Conservation (phyloP, 371 early-diverging fungal genomes). For the Phascolomyces articulosus region DNA sequence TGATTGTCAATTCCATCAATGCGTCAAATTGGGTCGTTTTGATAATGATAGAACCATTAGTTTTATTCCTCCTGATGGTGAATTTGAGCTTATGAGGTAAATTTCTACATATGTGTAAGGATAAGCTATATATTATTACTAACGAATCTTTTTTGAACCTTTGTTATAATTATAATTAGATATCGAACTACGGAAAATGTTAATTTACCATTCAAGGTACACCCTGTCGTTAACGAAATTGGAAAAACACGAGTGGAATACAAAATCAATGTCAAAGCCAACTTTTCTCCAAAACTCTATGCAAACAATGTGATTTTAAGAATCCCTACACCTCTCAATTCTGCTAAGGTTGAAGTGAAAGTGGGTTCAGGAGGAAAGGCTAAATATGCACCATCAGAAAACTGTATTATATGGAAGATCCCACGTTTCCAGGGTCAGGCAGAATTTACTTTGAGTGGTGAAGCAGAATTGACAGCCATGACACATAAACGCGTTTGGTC, state of each 20-base stretch:
- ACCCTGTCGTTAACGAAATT: conserved; percentile 83
- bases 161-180: too few relatives aligned
- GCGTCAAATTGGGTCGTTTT: conserved; percentile 84
- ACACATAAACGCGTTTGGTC: conserved; percentile 86
- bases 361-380: conserved; percentile 80
- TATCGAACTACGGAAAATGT: conserved; percentile 90
- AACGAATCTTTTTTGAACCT: too few relatives aligned
- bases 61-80: conserved; percentile 98
- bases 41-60: conserved; percentile 86
- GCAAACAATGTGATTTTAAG: conserved; percentile 82
- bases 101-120: background rate
- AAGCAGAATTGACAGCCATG: conserved; percentile 75
- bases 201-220: conserved; percentile 84
- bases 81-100: conserved; percentile 91
- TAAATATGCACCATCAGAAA: conserved; percentile 86
- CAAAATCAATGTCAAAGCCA: conserved; percentile 75
- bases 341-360: conserved; percentile 70
- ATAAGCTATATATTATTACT: background rate
- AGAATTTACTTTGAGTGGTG: conserved; percentile 74
- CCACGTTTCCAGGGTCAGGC: conserved; percentile 83
- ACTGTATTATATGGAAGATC: conserved; percentile 91
- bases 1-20: conserved; percentile 93
- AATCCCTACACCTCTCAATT: conserved; percentile 86
- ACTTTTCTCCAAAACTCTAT: conserved; percentile 77
- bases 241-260: conserved; percentile 81